A percentile compares a stretch with the other conserved stretches of the same genome.
phyloP scores from a whole-genome alignment of 805 yeast genomes.

The Yarrowia sp. region DNA sequence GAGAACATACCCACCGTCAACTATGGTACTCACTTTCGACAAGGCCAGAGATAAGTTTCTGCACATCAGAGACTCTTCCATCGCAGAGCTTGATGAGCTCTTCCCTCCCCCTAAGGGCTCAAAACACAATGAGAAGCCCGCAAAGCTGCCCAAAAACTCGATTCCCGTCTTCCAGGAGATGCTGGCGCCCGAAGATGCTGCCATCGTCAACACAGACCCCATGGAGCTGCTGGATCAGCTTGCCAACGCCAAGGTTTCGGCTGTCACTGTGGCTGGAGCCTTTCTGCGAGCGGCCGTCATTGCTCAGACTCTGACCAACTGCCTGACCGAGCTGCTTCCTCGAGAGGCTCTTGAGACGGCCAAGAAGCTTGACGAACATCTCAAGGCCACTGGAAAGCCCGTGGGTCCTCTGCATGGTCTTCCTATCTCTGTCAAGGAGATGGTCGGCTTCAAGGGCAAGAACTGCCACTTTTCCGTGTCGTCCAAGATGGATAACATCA shows the following conservation, averaged over 20 bases:
- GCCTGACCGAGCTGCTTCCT: conserved; percentile 53
- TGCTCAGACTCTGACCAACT: conserved; percentile 64
- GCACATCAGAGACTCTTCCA: conserved; percentile 42
- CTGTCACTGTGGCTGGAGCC: conserved; percentile 60
- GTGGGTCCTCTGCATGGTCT: conserved; percentile 71
- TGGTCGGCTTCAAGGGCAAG: conserved; percentile 38
- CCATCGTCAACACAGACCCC: conserved; percentile 45
- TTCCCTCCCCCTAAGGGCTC: conserved; percentile 43
- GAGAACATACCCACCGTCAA: not conserved
- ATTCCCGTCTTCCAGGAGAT: conserved; percentile 41
- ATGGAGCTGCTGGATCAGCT: conserved; percentile 52
- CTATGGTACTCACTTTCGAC: conserved; percentile 22
- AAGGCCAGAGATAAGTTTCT: conserved; percentile 10
- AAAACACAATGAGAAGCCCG: conserved; percentile 41
- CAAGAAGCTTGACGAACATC: conserved; percentile 60
- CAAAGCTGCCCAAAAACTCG: conserved; percentile 41
- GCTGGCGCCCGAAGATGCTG: conserved; percentile 40
- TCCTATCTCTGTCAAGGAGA: conserved; percentile 58
- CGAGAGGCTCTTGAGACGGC: conserved; percentile 51
- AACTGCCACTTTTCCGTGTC: conserved; percentile 29
- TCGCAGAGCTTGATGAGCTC: conserved; percentile 40
- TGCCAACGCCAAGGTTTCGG: conserved; percentile 53
- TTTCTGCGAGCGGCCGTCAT: conserved; percentile 64
- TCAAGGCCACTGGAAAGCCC: conserved; percentile 55
- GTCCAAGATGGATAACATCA: conserved; percentile 18